phyloP scores from a whole-genome alignment of 306 rosid species.

The Begonia peltatifolia region DNA sequence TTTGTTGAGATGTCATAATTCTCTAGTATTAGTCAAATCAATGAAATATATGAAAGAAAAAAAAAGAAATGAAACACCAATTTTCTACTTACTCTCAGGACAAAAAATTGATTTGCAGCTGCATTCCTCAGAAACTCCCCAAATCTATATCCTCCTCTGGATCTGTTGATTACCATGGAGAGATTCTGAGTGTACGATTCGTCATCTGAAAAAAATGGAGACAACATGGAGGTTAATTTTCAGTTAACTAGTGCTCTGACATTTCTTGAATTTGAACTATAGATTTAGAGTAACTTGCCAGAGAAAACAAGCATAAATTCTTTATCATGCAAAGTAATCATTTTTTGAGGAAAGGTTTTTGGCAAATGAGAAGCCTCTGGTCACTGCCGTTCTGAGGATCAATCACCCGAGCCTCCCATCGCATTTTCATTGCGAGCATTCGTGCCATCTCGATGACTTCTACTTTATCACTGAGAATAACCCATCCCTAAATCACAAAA shows the following conservation, averaged over 20 bases:
- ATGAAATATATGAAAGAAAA: no score
- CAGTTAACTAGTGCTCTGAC: background rate
- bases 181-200: no score
- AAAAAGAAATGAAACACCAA: no score
- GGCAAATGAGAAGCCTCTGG: conserved; percentile 78
- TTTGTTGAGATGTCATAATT: no score
- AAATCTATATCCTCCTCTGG: no score
- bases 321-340: conserved; percentile 27
- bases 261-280: background rate
- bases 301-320: background rate
- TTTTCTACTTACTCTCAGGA: no score
- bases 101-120: no score
- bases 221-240: background rate
- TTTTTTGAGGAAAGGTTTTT: conserved; percentile 64
- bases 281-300: background rate
- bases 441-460: conserved; percentile 74
- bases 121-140: no score
- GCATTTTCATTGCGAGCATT: conserved; percentile 53
- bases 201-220: no score
- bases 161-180: no score
- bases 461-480: conserved; percentile 49
- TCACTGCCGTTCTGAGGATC: conserved; percentile 86
- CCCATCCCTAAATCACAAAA: conserved; percentile 56
- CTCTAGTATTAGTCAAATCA: no score
- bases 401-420: conserved; percentile 94